Conservation (phyloP, 163 green algal genomes). For the Scenedesmus sp. region DNA sequence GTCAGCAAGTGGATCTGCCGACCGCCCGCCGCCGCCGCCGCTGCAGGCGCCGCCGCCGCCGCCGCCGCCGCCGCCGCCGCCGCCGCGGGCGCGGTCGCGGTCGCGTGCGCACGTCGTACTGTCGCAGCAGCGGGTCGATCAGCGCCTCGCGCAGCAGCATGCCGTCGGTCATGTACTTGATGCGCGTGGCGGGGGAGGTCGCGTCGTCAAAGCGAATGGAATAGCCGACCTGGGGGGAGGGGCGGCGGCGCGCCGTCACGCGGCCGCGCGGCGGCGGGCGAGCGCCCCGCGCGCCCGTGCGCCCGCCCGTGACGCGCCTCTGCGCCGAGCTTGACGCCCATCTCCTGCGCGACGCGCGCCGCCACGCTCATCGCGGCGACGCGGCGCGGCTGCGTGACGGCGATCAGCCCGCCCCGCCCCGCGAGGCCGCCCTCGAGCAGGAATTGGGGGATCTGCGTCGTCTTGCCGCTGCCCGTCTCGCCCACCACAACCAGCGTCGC, state of each 20-base stretch:
- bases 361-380: constrained; percentile 90
- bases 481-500: constrained; percentile 73
- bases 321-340: constrained; percentile 68
- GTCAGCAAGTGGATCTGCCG: not conserved
- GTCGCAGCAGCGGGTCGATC: constrained; percentile 56
- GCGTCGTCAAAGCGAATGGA: constrained; percentile 89
- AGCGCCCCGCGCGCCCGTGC: not conserved
- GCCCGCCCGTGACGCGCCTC: not conserved
- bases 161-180: constrained; percentile 95
- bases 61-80: not conserved
- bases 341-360: constrained; percentile 85
- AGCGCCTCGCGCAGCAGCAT: constrained; percentile 95
- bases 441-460: constrained; percentile 86
- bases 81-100: no score
- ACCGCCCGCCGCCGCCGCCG: not conserved
- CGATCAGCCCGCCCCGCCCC: constrained; percentile 63
- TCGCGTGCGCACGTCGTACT: no score
- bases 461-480: constrained; percentile 83
- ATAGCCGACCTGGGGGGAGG: constrained; percentile 79
- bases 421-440: constrained; percentile 67
- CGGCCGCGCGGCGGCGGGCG: not conserved
- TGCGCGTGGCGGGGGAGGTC: constrained; percentile 64
- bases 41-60: not conserved
- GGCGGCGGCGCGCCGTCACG: not conserved
- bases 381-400: constrained; percentile 87